Conservation (phyloP, 805 yeast species). For the Debaryomyces prosopidis region DNA sequence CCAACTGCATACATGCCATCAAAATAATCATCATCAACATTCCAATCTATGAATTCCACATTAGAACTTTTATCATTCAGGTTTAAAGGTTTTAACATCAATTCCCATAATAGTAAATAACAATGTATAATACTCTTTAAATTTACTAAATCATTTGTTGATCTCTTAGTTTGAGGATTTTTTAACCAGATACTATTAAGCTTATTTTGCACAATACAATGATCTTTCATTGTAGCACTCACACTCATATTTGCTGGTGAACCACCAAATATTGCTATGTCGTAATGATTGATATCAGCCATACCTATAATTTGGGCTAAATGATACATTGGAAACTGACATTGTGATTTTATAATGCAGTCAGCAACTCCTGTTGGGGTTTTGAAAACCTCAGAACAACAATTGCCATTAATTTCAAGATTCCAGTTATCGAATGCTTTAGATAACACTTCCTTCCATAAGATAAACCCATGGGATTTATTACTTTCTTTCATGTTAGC, state of each 20-base stretch:
- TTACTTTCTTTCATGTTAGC: conserved; percentile 14
- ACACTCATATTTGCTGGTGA: conserved; percentile 74
- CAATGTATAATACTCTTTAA: conserved; percentile 38
- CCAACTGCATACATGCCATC: conserved; percentile 39
- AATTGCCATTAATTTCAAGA: neutral
- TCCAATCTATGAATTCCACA: conserved; percentile 26
- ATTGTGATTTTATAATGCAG: conserved; percentile 29
- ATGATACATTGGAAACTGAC: conserved; percentile 69
- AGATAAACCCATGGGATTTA: conserved; percentile 36
- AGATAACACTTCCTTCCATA: conserved; percentile 71
- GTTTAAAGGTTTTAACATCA: conserved; percentile 30
- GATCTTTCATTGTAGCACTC: conserved; percentile 35
- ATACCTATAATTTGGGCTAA: conserved; percentile 64
- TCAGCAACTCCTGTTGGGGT: neutral
- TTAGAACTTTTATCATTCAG: conserved; percentile 4
- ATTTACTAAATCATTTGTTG: conserved; percentile 30
- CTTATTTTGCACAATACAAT: conserved; percentile 32
- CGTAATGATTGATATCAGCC: conserved; percentile 71
- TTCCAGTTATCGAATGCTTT: conserved; percentile 59
- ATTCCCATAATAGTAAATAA: conserved; percentile 40
- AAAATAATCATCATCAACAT: conserved; percentile 33
- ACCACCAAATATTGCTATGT: conserved; percentile 77
- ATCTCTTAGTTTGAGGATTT: conserved; percentile 6
- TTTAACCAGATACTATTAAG: conserved; percentile 33
- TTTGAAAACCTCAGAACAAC: neutral